Conservation (phyloP, 176 grass and related monocot species). For the Tillandsia fasciculata region DNA sequence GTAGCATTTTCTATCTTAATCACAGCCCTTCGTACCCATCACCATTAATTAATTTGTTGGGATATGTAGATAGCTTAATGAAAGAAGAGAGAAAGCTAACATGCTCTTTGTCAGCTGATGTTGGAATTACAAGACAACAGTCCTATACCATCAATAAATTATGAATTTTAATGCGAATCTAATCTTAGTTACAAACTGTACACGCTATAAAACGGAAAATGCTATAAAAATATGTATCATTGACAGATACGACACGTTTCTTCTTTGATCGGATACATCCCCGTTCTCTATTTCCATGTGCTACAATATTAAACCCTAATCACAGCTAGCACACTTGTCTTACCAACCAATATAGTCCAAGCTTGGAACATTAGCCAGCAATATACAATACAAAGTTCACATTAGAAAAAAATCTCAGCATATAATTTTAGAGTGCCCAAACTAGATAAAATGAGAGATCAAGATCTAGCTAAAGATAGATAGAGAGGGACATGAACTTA, state of each 20-base stretch:
- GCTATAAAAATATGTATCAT: background rate
- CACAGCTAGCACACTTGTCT: conserved; percentile 6
- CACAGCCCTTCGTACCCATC: too few relatives aligned
- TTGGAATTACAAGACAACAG: background rate
- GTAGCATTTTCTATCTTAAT: too few relatives aligned
- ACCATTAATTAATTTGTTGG: background rate
- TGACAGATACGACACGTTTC: conserved; percentile 50
- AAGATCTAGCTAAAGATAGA: too few relatives aligned
- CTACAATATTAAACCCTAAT: conserved; percentile 1
- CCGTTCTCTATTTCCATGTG: conserved; percentile 16
- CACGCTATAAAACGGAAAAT: background rate
- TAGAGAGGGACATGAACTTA: too few relatives aligned
- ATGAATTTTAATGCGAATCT: background rate
- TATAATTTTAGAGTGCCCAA: too few relatives aligned
- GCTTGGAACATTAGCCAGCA: too few relatives aligned
- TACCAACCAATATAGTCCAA: background rate
- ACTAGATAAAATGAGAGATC: too few relatives aligned
- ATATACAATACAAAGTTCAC: too few relatives aligned
- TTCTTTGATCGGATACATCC: conserved; percentile 18
- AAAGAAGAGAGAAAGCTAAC: background rate
- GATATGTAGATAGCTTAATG: background rate
- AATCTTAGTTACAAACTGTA: background rate
- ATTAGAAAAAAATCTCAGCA: too few relatives aligned
- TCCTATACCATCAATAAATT: background rate
- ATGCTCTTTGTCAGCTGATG: background rate